These are phyloP conservation scores for Phyllosticta citribraziliensis DNA, from an alignment of 2,329 filamentous ascomycete species.

Conservation along the genomic window DNA sequence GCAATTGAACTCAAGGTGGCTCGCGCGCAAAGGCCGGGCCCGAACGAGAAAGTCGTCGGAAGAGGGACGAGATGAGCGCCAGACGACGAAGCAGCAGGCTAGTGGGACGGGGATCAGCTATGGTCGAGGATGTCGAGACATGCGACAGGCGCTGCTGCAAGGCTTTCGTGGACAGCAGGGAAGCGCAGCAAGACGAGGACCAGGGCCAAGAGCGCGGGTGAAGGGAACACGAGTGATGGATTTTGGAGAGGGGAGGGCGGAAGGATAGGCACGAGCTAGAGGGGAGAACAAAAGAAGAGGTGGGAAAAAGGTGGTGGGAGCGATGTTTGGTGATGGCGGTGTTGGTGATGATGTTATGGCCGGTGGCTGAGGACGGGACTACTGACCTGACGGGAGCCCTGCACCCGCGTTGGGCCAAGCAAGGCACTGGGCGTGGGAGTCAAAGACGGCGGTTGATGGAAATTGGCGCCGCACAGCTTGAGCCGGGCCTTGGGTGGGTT, in stretches of 20 bases:
- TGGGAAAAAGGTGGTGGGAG: not conserved
- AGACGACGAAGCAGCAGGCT: not conserved
- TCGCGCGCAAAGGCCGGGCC: constrained; percentile 4
- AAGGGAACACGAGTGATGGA: not conserved
- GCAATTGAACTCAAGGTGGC: constrained; percentile 9
- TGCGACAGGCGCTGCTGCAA: constrained; percentile 5
- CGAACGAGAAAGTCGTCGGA: not conserved
- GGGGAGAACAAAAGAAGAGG: not conserved
- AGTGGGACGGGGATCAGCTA: constrained; percentile 1
- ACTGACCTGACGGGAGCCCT: not conserved
- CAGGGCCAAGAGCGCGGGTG: not conserved
- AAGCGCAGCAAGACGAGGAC: not conserved
- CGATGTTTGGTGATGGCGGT: not conserved
- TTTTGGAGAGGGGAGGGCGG: not conserved
- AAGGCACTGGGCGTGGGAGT: no score
- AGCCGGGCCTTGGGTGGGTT: no score
- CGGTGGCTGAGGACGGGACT: not conserved
- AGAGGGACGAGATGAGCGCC: constrained; percentile 2
- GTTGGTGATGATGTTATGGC: not conserved
- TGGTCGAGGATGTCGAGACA: constrained; percentile 6
- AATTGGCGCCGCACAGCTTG: no score
- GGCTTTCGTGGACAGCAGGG: constrained; percentile 1
- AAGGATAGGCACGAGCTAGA: not conserved
- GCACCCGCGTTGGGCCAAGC: no score
- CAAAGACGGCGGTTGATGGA: no score